Evolutionary conservation across 345 rosid species (phyloP).

Genomic region (Heritiera fomes): DNA sequence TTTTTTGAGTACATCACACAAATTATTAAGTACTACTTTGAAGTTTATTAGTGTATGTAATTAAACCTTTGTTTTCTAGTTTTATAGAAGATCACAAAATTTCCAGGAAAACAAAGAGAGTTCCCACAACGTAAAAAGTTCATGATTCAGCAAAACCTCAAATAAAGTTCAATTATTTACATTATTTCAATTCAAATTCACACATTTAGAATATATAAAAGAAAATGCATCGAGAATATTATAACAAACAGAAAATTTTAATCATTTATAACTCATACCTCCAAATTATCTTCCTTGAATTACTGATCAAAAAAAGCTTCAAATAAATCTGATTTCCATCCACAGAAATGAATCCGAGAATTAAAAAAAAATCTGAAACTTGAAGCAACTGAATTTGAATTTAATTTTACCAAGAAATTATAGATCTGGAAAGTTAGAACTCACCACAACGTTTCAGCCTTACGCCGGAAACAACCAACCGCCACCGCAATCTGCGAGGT

Average conservation of each 20-base stretch:
- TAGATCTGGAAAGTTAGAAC: neutral
- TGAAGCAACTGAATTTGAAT: neutral
- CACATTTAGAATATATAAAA: neutral
- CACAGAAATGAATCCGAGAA: neutral
- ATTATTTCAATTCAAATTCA: neutral
- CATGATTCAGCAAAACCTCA: neutral
- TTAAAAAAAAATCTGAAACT: neutral
- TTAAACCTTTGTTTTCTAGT: constrained; percentile 1
- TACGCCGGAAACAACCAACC: neutral
- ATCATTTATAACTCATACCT: neutral
- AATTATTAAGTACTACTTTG: neutral
- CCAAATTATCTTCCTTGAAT: constrained; percentile 2
- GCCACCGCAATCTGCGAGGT: neutral
- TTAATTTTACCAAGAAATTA: neutral
- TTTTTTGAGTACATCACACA: neutral
- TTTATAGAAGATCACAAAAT: neutral
- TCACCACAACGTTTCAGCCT: neutral
- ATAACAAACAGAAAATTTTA: neutral
- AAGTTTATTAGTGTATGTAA: neutral
- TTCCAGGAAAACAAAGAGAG: neutral
- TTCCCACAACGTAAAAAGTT: neutral
- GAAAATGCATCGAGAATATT: neutral
- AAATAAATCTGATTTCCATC: constrained; percentile 5
- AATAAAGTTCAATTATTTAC: neutral
- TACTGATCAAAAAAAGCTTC: neutral